Percentiles rank a stretch among this genome's conserved stretches.
phyloP scores from a whole-genome alignment of 164 flowering plant species.

The Protea cynaroides region DNA sequence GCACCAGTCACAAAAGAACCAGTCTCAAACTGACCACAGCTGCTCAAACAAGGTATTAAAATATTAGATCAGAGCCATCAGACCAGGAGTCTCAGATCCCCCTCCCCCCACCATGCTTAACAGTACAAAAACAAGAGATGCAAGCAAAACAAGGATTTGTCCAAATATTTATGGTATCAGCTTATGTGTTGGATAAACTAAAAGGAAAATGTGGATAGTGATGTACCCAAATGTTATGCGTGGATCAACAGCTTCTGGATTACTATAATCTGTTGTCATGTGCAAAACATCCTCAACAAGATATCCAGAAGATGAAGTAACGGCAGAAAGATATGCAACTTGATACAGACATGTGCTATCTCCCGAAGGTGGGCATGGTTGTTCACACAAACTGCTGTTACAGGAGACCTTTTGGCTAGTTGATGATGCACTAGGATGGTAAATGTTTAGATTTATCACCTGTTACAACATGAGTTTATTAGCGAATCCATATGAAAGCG shows the following conservation, averaged over 20 bases:
- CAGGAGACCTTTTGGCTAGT: slow-evolving; percentile 60
- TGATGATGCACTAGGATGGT: slow-evolving; percentile 63
- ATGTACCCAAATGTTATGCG: slow-evolving; percentile 72
- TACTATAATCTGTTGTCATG: slow-evolving; percentile 45
- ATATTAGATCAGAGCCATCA: too few relatives aligned
- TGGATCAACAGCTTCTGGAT: slow-evolving; percentile 37
- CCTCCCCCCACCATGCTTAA: too few relatives aligned
- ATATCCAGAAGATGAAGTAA: slow-evolving; percentile 70
- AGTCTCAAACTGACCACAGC: slow-evolving; percentile 78
- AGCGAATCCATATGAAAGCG: background rate
- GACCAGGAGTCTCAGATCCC: background rate
- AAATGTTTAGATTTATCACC: slow-evolving; percentile 45
- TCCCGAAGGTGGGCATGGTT: slow-evolving; percentile 13
- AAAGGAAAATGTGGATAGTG: background rate
- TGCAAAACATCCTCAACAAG: slow-evolving; percentile 89
- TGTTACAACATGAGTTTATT: slow-evolving; percentile 15
- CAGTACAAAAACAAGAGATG: too few relatives aligned
- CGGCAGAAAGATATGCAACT: slow-evolving; percentile 58
- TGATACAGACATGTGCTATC: slow-evolving; percentile 45
- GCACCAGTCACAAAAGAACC: slow-evolving; percentile 68
- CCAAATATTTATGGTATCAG: too few relatives aligned
- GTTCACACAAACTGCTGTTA: slow-evolving; percentile 42
- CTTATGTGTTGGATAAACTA: too few relatives aligned
- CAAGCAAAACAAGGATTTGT: too few relatives aligned
- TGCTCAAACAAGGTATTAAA: slow-evolving; percentile 29